Conservation (phyloP, 2,329 filamentous ascomycete species). For the Pyricularia sp. region DNA sequence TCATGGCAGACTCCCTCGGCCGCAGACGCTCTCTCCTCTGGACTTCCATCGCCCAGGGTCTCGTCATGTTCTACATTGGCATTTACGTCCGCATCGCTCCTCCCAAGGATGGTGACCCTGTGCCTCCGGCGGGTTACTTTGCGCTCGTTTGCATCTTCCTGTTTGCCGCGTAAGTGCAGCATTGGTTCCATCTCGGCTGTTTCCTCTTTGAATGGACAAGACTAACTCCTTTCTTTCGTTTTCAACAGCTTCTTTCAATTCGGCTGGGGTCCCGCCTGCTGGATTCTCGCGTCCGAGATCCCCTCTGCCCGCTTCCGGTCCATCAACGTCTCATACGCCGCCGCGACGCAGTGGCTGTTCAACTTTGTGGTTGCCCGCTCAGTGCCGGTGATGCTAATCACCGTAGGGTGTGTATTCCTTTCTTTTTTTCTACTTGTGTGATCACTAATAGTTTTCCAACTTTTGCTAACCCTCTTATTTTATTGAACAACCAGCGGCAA, state of each 20-base stretch:
- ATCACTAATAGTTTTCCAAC: not conserved
- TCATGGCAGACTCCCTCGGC: constrained; percentile 52
- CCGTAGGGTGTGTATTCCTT: constrained; percentile 13
- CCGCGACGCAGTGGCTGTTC: constrained; percentile 60
- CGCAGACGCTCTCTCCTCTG: constrained; percentile 46
- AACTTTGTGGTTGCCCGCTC: constrained; percentile 59
- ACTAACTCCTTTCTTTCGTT: constrained; percentile 3
- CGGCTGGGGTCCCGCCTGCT: constrained; percentile 58
- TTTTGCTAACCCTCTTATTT: not conserved
- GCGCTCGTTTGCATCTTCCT: constrained; percentile 58
- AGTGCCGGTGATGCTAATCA: constrained; percentile 51
- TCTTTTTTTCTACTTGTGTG: not conserved
- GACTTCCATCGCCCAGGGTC: constrained; percentile 51
- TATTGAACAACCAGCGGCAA: constrained; percentile 7
- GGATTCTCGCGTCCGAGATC: constrained; percentile 46
- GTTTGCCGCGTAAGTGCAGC: constrained; percentile 32
- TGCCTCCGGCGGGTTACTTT: constrained; percentile 46
- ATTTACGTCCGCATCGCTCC: constrained; percentile 52
- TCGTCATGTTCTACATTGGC: constrained; percentile 57
- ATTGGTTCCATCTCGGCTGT: not conserved
- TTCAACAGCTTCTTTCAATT: constrained; percentile 37
- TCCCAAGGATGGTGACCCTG: constrained; percentile 30
- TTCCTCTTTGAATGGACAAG: too few species aligned
- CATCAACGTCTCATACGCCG: constrained; percentile 55
- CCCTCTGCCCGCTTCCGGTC: constrained; percentile 52